Conservation (phyloP, 441 rosid species). For the Flueggea neowawraea region DNA sequence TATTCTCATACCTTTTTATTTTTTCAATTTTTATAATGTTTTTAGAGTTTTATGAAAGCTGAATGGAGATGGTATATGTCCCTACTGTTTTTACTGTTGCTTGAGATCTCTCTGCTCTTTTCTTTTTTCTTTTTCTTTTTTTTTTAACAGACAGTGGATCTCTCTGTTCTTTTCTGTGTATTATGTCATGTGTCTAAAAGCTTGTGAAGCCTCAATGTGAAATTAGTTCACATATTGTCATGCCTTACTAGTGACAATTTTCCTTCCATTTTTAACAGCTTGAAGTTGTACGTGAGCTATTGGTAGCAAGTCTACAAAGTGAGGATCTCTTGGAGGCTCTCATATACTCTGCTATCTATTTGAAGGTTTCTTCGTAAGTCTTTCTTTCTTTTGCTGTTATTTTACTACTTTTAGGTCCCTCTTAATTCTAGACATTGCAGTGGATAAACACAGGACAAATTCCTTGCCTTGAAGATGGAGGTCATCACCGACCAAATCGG, state of each 20-base stretch:
- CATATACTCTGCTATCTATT: slow-evolving; percentile 71
- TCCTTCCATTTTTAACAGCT: slow-evolving; percentile 46
- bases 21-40: too few relatives aligned
- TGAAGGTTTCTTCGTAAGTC: slow-evolving; percentile 58
- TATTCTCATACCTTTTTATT: too few relatives aligned
- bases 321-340: slow-evolving; percentile 76
- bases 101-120: too few relatives aligned
- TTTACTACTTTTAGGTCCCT: background rate
- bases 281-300: slow-evolving; percentile 77
- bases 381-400: slow-evolving; percentile 7
- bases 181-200: background rate
- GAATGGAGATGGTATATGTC: too few relatives aligned
- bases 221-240: background rate
- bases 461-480: slow-evolving; percentile 97
- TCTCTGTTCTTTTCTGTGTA: too few relatives aligned
- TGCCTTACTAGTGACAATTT: slow-evolving; percentile 13
- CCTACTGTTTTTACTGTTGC: too few relatives aligned
- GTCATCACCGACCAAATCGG: slow-evolving; percentile 92
- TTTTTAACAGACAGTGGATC: too few relatives aligned
- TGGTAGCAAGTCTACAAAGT: slow-evolving; percentile 56
- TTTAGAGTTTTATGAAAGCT: too few relatives aligned
- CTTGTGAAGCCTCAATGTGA: background rate
- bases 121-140: too few relatives aligned
- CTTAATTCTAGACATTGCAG: slow-evolving; percentile 44
- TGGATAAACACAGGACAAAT: slow-evolving; percentile 99